These are phyloP conservation scores for Sarocladiaceae sp. DNA, from an alignment of 2,329 filamentous ascomycete genomes.

Conservation along the genomic window DNA sequence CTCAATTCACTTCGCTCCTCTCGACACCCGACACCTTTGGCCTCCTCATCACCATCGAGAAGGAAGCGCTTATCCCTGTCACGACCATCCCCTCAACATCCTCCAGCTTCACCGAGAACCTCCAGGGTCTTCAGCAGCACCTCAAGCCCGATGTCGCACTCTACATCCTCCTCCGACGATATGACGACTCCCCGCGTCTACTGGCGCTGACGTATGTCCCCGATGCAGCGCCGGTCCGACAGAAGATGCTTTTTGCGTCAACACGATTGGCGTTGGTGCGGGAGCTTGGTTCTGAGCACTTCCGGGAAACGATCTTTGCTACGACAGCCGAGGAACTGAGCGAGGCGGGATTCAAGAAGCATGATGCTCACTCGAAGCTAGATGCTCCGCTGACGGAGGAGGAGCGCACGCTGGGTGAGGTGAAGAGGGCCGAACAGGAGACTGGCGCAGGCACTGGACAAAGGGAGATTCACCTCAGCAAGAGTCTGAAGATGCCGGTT, in stretches of 20 bases:
- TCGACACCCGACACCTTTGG: slow-evolving; percentile 59
- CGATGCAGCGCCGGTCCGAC: slow-evolving; percentile 71
- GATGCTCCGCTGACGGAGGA: slow-evolving; percentile 75
- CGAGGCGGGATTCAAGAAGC: slow-evolving; percentile 63
- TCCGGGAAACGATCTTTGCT: slow-evolving; percentile 70
- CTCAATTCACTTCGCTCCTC: slow-evolving; percentile 68
- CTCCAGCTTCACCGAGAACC: slow-evolving; percentile 59
- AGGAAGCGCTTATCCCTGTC: slow-evolving; percentile 63
- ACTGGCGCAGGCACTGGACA: slow-evolving; percentile 64
- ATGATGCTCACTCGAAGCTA: slow-evolving; percentile 62
- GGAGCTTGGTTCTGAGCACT: slow-evolving; percentile 74
- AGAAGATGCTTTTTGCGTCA: slow-evolving; percentile 82
- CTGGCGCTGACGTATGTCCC: slow-evolving; percentile 75
- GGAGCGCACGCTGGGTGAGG: slow-evolving; percentile 65
- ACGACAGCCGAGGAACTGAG: slow-evolving; percentile 68
- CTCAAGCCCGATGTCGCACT: slow-evolving; percentile 63
- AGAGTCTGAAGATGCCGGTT: slow-evolving; percentile 53
- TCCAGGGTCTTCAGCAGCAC: slow-evolving; percentile 57
- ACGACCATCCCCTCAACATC: slow-evolving; percentile 48
- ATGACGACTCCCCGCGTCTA: slow-evolving; percentile 53
- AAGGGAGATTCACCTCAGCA: slow-evolving; percentile 56
- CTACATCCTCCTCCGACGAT: slow-evolving; percentile 71
- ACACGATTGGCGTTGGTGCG: slow-evolving; percentile 71
- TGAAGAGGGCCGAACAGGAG: slow-evolving; percentile 71
- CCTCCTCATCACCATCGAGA: slow-evolving; percentile 65